These are phyloP conservation scores for Yarrowia sp. DNA, from an alignment of 805 yeast genomes.

Conservation along the genomic window DNA sequence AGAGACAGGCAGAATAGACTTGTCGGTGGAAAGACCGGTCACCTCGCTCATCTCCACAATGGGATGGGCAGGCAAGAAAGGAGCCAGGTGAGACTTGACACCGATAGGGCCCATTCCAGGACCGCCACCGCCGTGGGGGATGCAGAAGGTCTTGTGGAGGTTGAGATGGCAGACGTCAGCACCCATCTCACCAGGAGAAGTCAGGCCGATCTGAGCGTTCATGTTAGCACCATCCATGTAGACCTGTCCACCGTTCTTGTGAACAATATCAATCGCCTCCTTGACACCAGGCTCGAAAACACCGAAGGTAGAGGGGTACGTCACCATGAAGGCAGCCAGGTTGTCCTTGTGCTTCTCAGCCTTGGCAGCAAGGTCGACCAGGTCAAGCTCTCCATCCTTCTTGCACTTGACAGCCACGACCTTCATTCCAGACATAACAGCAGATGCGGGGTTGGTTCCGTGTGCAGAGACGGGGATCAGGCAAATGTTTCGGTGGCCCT, in stretches of 20 bases:
- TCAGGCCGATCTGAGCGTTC: constrained; percentile 98
- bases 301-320: constrained; percentile 97
- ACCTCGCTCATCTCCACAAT: constrained; percentile 52
- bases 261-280: constrained; percentile 81
- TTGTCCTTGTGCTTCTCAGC: constrained; percentile 64
- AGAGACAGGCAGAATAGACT: constrained; percentile 65
- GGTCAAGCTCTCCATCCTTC: constrained; percentile 78
- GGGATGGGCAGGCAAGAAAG: constrained; percentile 78
- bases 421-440: constrained; percentile 93
- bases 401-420: constrained; percentile 91
- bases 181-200: constrained; percentile 95
- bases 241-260: constrained; percentile 86
- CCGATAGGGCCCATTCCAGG: constrained; percentile 99
- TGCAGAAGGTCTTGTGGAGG: constrained; percentile 94
- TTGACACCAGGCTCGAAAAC: constrained; percentile 89
- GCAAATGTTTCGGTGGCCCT: constrained; percentile 75
- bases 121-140: constrained; percentile 99
- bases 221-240: constrained; percentile 98
- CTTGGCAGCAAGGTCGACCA: constrained; percentile 68
- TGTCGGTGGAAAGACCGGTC: constrained; percentile 27
- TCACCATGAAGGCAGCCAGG: constrained; percentile 91
- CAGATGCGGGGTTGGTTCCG: constrained; percentile 98
- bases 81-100: constrained; percentile 74
- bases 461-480: constrained; percentile 96
- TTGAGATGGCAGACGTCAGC: constrained; percentile 98